Base-by-base conservation (phyloP, 768 basidiomycete species). In the Pisolithus orientalis region DNA sequence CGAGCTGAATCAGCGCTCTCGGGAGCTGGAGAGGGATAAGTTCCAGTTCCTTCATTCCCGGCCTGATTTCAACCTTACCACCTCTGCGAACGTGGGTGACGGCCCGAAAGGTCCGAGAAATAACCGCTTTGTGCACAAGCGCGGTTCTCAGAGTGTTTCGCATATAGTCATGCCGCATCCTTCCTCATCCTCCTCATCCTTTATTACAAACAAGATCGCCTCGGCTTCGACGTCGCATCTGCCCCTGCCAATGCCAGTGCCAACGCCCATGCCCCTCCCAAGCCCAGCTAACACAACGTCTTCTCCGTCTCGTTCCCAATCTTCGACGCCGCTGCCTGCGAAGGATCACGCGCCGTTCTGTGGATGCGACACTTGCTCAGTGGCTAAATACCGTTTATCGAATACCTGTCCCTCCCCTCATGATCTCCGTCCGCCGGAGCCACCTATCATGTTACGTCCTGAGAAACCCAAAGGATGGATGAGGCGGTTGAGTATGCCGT, bases 401-500 rank as follows among this genome's bases (percentile, higher is more conserved):
- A 70, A 62, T 57, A 44, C 52, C 63, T 11, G 57, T 52, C 54
- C 64, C 21, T 53, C 63, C 17, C 55, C 63, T 40, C 63, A 67
- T 24, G 70, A 74, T 51, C 61, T 74, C 29, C 71, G 73, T 14
- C 72, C 75, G 25, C 72, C 72, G 14, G 71, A 72, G 43, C 66
- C 73, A 27, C 77, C 77, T 5, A 70, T 76, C 44, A 52, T 59
- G 2, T 67, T 80, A n/a, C 78, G 76, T 29, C 64, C 76, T 40
- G 78, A 82, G 49, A 83, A 83, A 58, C 73, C 81, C 8, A 85
- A 78, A 52, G 79, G 85, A 0, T 90, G 88, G 88, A 86, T 90
- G 56, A 72, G 87, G 21, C 72, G 87, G 50, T 63, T 90, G 53
- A 90, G 88, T 58, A 87, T 90, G 84, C 87, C 87, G 1, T 76